Percentiles rank a stretch among this genome's conserved stretches.
phyloP scores from a whole-genome alignment of 2,329 filamentous ascomycete species.

The Xylaria sp. region DNA sequence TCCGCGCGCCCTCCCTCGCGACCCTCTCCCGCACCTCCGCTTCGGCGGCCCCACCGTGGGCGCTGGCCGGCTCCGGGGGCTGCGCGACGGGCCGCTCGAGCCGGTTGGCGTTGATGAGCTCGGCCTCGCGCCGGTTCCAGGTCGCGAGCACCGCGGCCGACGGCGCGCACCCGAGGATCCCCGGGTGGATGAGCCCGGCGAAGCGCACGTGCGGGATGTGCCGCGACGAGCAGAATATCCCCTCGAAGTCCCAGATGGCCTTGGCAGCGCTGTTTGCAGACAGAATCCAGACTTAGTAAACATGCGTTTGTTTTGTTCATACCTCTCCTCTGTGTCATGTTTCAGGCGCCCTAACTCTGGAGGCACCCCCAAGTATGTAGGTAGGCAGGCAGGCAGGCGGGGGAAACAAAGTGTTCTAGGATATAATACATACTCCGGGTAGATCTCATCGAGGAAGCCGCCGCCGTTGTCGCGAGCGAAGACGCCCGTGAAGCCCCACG shows the following conservation, averaged over 20 bases:
- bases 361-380: too few relatives aligned
- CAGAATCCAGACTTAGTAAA: too few relatives aligned
- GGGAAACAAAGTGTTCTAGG: too few relatives aligned
- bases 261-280: conserved; percentile 72
- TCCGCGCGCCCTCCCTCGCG: conserved; percentile 77
- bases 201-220: conserved; percentile 89
- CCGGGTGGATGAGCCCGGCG: conserved; percentile 86
- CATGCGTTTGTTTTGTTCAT: too few relatives aligned
- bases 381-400: too few relatives aligned
- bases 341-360: too few relatives aligned
- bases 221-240: conserved; percentile 65
- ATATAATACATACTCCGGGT: too few relatives aligned
- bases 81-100: conserved; percentile 74
- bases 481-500: conserved; percentile 88
- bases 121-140: conserved; percentile 83
- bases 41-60: conserved; percentile 70
- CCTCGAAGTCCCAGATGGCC: conserved; percentile 61
- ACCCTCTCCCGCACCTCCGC: conserved; percentile 66
- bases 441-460: conserved; percentile 85
- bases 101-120: conserved; percentile 72
- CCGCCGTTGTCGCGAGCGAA: conserved; percentile 83
- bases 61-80: conserved; percentile 71
- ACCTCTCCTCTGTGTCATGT: too few relatives aligned
- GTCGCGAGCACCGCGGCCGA: conserved; percentile 74
- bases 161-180: conserved; percentile 87